Base-by-base conservation (phyloP, 1,284 basidiomycete genomes). In the Fistulinella cinereoalba region DNA sequence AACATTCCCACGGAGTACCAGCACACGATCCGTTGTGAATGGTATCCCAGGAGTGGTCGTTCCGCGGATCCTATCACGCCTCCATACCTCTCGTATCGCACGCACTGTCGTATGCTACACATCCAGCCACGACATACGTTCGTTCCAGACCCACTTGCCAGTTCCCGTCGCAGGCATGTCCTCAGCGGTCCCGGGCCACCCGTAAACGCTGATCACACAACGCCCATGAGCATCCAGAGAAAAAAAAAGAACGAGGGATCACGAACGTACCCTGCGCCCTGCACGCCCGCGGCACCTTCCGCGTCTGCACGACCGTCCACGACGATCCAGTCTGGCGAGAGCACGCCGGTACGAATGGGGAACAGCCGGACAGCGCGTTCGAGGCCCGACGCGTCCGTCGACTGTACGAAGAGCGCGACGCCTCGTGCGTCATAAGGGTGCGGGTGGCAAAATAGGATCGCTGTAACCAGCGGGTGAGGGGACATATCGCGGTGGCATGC, bases 271-370 rank as follows among this genome's bases (percentile, higher is more conserved):
- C 86, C 86, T 52, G 84, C 85, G 19, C 80, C 88, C 13, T 77
- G 62, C n/a, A 92, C 68, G 1, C 85, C 90, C 11, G 78, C 87
- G 12, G 84, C 80, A 10, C 83, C 88, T 16, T 77, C 66, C 41
- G 56, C 63, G 55, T 83, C 83, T 11, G 77, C 71, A 9, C 68
- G 62, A 3, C 67, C 62, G 8, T 77, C 76, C 2, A 83, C 69
- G 15, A 91, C 71, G 2, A 88, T 60, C 87, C 88, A 93, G 57
- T 90, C 86, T 2, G 90, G 88, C 1, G 77, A 70, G 9, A 79
- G 64, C 6, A 92, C 71, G 4, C 88, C 90, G 0, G 89, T 93
- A 11, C 91, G 79, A 19, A 88, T 77, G 2, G 91, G 90, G 55
- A 92, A 85, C n/a, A 92, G 68, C 27, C 85, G 75, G 1, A 76